Conservation (phyloP, 1,284 basidiomycete genomes). For the Thecaphora thlaspeos region DNA sequence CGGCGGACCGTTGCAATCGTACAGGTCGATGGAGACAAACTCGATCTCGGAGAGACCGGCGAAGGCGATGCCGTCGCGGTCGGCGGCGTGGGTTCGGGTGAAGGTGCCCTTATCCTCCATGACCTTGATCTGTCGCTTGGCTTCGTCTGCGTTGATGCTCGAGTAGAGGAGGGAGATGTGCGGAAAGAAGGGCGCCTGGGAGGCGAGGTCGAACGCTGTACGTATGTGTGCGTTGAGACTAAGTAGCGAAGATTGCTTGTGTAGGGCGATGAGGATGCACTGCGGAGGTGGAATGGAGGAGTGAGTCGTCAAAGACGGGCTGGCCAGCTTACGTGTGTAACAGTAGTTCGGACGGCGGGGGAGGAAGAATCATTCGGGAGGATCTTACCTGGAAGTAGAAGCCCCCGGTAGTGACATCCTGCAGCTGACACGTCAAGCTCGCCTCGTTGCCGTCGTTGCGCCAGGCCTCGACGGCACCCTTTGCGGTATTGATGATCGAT, state of each 20-base stretch:
- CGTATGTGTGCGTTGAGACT: constrained; percentile 7
- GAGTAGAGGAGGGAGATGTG: constrained; percentile 35
- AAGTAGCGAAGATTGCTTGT: not conserved
- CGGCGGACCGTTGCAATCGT: constrained; percentile 17
- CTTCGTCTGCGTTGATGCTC: constrained; percentile 7
- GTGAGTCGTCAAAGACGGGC: too few relatives aligned
- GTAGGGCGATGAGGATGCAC: constrained; percentile 14
- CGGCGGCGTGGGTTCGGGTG: not conserved
- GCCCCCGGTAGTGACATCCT: constrained; percentile 12
- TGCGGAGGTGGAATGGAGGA: not conserved
- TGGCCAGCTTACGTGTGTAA: too few relatives aligned
- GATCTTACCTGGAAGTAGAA: constrained; percentile 11
- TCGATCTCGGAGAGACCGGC: constrained; percentile 1
- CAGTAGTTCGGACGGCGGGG: too few relatives aligned
- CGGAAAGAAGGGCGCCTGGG: constrained; percentile 23
- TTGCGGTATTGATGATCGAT: not conserved
- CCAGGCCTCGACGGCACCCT: constrained; percentile 4
- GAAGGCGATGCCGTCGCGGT: not conserved
- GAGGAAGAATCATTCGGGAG: too few relatives aligned
- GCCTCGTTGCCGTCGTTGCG: not conserved
- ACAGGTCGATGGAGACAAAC: constrained; percentile 13
- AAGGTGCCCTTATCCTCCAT: constrained; percentile 3
- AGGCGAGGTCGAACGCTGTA: constrained; percentile 1
- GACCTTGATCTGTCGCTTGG: constrained; percentile 7
- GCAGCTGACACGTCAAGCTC: not conserved